Evolutionary conservation across 441 rosid species (phyloP), one percentile per base, ranked within the genome.

Genomic region (Brassica hybrid): DNA sequence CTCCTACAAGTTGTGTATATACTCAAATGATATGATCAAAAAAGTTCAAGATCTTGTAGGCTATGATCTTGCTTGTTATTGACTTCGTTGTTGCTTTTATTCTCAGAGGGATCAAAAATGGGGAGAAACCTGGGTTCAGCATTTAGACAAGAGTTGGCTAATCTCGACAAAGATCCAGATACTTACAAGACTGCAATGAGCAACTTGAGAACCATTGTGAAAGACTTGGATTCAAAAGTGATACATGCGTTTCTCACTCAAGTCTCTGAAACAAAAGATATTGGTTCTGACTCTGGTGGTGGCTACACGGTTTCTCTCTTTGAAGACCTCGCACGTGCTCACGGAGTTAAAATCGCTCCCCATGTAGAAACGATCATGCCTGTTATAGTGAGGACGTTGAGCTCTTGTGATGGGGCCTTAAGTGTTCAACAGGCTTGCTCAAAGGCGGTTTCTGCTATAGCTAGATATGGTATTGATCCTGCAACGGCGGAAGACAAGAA

Each of bases 401-500:
- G 94, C 67, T 91, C 90, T 16, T 93, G 97, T 85, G 97, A n/a
- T n/a, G n/a, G n/a, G 34, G 34, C 97, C 3, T 86, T 91, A 70
- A 87, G 86, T 65, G 94, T 95, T 80, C 99, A 97, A 75, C 97
- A 97, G 75, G 99, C 99, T 16, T 94, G 99, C 83, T 89, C 99
- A 18, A 97, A 88, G 80, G 99, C 93, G 10, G 97, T 94, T 1
- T 94, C 99, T 4, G 99, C 99, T 66, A 88, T 95, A 60, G 97
- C 99, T 5, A 88, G 99, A 81, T 97, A 91, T 71, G 98, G 97
- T 41, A 92, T 97, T 66, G 99, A 92, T 21, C 97, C 96, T 6
- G 84, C 94, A 14, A 91, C 89, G 48, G 89, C 88, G 0, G 91
- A 85, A 69, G 92, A 94, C 30, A 90, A 92, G 81, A 97, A 86